These are phyloP conservation scores for Lentinula lateritia DNA, from an alignment of 768 basidiomycete genomes.

Conservation along the genomic window DNA sequence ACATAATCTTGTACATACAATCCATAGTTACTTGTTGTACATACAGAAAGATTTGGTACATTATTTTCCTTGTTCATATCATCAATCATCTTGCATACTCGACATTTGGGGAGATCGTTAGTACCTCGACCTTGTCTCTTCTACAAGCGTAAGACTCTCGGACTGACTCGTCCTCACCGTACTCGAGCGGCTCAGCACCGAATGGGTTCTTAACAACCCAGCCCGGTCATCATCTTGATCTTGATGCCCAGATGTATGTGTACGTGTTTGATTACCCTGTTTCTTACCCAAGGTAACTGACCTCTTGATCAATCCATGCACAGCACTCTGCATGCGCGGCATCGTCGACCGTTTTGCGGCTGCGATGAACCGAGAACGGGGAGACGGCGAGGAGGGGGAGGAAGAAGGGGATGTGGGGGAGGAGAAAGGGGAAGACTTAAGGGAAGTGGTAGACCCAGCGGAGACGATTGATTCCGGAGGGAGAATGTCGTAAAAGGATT, in stretches of 20 bases:
- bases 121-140: too few species aligned
- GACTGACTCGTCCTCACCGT: neutral
- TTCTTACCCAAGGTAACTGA: slow-evolving; percentile 34
- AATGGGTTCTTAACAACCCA: slow-evolving; percentile 3
- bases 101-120: too few species aligned
- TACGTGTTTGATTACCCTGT: slow-evolving; percentile 5
- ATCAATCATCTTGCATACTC: too few species aligned
- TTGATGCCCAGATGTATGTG: slow-evolving; percentile 23
- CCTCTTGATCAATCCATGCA: slow-evolving; percentile 18
- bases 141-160: neutral
- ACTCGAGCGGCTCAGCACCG: neutral
- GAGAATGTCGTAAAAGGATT: slow-evolving; percentile 44
- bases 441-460: slow-evolving; percentile 18
- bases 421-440: slow-evolving; percentile 2
- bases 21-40: too few species aligned
- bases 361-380: slow-evolving; percentile 19
- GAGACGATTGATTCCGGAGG: slow-evolving; percentile 40
- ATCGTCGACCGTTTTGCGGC: slow-evolving; percentile 27
- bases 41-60: too few species aligned
- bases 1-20: too few species aligned
- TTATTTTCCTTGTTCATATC: too few species aligned
- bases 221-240: slow-evolving; percentile 28
- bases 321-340: slow-evolving; percentile 35
- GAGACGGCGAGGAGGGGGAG: neutral
- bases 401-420: neutral